Conservation (phyloP, 805 yeast species). For the Zygoascus bituminiphila region DNA sequence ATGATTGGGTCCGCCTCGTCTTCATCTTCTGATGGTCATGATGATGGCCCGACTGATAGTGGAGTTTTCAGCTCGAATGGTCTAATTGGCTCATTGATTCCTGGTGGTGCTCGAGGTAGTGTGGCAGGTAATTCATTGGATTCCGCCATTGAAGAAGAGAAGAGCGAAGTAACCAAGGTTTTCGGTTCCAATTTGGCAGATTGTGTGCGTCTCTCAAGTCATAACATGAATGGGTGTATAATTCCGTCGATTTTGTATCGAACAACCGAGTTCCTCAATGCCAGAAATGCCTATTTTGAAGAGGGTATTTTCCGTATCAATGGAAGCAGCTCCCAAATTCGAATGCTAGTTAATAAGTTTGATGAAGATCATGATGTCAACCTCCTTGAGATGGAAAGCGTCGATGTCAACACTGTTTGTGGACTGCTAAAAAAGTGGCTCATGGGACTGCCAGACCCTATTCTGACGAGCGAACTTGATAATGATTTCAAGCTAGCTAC, state of each 20-base stretch:
- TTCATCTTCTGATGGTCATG: neutral
- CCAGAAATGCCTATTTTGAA: slow-evolving; percentile 65
- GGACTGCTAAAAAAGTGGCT: slow-evolving; percentile 78
- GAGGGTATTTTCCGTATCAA: slow-evolving; percentile 88
- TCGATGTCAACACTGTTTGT: slow-evolving; percentile 78
- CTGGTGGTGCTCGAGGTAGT: neutral
- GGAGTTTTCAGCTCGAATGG: neutral
- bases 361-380: slow-evolving; percentile 64
- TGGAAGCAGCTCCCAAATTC: slow-evolving; percentile 76
- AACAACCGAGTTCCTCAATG: slow-evolving; percentile 60
- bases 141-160: neutral
- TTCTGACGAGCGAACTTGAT: slow-evolving; percentile 50
- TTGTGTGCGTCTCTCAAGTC: slow-evolving; percentile 45
- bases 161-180: slow-evolving; percentile 22
- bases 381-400: slow-evolving; percentile 33
- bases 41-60: neutral
- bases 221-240: slow-evolving; percentile 35
- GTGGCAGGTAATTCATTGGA: neutral
- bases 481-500: slow-evolving; percentile 33
- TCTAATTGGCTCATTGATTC: neutral
- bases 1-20: neutral
- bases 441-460: slow-evolving; percentile 62
- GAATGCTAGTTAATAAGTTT: slow-evolving; percentile 58
- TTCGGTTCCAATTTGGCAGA: slow-evolving; percentile 59
- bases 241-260: slow-evolving; percentile 73